Percentiles rank a stretch among this genome's conserved stretches.
Conservation (phyloP, 768 basidiomycete species). For the Termitomyces sp. region DNA sequence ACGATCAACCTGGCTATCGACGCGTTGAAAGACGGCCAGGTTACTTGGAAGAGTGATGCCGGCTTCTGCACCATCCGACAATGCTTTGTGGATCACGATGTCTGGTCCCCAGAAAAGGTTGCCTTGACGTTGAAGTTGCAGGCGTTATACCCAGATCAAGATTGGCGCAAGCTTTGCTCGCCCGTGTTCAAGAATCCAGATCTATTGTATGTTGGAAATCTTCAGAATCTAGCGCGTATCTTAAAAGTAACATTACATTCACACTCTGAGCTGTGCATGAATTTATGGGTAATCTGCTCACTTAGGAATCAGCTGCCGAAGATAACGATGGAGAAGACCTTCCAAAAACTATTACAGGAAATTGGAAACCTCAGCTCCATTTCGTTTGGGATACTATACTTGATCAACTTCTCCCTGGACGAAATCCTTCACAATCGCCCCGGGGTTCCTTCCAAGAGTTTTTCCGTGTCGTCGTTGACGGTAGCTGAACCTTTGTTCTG, state of each 20-base stretch:
- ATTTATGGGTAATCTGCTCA: constrained; percentile 7
- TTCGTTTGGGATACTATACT: constrained; percentile 87
- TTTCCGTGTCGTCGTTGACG: constrained; percentile 87
- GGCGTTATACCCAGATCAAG: constrained; percentile 45
- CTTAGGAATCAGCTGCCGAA: constrained; percentile 52
- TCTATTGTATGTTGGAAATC: constrained; percentile 65
- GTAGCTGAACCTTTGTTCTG: constrained; percentile 34
- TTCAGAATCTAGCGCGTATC: constrained; percentile 66
- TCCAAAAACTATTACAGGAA: constrained; percentile 43
- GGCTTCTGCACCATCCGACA: constrained; percentile 40
- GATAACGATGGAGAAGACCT: constrained; percentile 46
- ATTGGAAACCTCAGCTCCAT: constrained; percentile 89
- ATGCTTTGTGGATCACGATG: constrained; percentile 46
- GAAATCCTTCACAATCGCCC: constrained; percentile 26
- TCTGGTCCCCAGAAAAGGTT: constrained; percentile 88
- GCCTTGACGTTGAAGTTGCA: constrained; percentile 75
- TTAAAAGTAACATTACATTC: constrained; percentile 53
- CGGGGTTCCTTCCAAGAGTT: constrained; percentile 84
- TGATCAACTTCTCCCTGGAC: constrained; percentile 59
- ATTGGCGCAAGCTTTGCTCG: constrained; percentile 60
- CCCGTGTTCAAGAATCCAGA: constrained; percentile 76
- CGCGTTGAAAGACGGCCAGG: constrained; percentile 47
- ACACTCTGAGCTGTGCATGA: not conserved
- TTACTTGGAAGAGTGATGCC: constrained; percentile 69
- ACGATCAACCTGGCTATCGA: constrained; percentile 60